phyloP scores from a whole-genome alignment of 2,329 filamentous ascomycete genomes.

The Macrophomina tecta region DNA sequence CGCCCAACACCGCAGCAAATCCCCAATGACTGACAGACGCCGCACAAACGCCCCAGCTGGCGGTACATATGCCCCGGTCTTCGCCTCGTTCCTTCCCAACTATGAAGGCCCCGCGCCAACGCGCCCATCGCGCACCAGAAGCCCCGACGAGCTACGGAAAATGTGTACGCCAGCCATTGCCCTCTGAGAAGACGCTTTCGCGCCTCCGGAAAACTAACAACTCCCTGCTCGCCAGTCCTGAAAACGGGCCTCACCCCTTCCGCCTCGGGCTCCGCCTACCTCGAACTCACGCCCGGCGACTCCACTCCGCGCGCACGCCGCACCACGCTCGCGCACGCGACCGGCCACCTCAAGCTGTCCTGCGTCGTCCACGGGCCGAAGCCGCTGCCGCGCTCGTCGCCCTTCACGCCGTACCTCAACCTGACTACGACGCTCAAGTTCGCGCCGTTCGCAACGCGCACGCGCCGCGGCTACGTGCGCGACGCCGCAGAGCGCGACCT shows the following conservation, averaged over 20 bases:
- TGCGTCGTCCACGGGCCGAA: conserved; percentile 94
- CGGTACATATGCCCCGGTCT: conserved; percentile 76
- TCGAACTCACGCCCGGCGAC: conserved; percentile 61
- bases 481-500: conserved; percentile 88
- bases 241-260: conserved; percentile 92
- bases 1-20: conserved; percentile 23
- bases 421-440: conserved; percentile 95
- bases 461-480: conserved; percentile 82
- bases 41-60: conserved; percentile 87
- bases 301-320: conserved; percentile 35
- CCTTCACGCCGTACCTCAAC: conserved; percentile 91
- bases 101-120: conserved; percentile 52
- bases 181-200: too few species aligned
- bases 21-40: conserved; percentile 78
- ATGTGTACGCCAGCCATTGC: conserved; percentile 68
- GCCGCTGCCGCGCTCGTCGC: conserved; percentile 84
- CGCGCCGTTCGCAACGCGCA: conserved; percentile 86
- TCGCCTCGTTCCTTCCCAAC: conserved; percentile 58
- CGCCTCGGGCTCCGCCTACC: conserved; percentile 89
- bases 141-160: conserved; percentile 76
- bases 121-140: conserved; percentile 63
- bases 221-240: conserved; percentile 65
- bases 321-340: conserved; percentile 57
- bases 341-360: conserved; percentile 82
- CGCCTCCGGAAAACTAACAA: conserved; percentile 18